Conservation (phyloP, 768 basidiomycete genomes). For the Boletus sensibilis region DNA sequence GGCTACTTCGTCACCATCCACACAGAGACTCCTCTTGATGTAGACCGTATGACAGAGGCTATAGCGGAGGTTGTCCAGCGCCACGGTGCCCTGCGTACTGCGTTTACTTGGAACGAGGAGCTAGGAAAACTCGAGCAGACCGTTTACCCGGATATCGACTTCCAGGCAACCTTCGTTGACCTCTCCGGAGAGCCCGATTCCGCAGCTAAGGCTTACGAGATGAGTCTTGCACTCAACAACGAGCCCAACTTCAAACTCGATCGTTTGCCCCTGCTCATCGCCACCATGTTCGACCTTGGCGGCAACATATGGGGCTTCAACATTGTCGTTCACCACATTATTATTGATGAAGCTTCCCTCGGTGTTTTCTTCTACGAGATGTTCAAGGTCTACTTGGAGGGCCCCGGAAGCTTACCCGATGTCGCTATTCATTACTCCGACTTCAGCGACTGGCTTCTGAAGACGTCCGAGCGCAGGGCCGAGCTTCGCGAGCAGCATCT, state of each 20-base stretch:
- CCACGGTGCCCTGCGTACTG: conserved; percentile 31
- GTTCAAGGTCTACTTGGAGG: conserved; percentile 29
- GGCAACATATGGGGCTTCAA: conserved; percentile 27
- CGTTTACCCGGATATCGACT: conserved; percentile 28
- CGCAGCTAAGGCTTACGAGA: conserved; percentile 29
- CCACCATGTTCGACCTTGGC: conserved; percentile 28
- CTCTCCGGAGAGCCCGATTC: conserved; percentile 28
- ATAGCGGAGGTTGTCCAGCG: conserved; percentile 28
- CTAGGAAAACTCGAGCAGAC: conserved; percentile 31
- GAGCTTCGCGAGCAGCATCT: conserved; percentile 27
- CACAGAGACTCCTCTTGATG: conserved; percentile 27
- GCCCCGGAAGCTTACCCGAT: conserved; percentile 25
- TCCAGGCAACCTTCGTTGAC: conserved; percentile 25
- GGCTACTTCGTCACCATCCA: conserved; percentile 20
- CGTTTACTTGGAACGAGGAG: conserved; percentile 32
- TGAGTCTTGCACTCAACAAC: conserved; percentile 26
- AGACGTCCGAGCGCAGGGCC: conserved; percentile 28
- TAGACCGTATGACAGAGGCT: conserved; percentile 28
- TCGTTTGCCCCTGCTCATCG: conserved; percentile 24
- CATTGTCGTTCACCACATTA: conserved; percentile 32
- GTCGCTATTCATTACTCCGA: conserved; percentile 22
- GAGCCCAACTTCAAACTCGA: conserved; percentile 28
- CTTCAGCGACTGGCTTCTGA: conserved; percentile 26
- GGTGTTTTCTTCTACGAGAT: conserved; percentile 33
- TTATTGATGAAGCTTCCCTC: conserved; percentile 31